Base-by-base conservation (phyloP, 2,329 filamentous ascomycete genomes). In the Diplocarpon mali region DNA sequence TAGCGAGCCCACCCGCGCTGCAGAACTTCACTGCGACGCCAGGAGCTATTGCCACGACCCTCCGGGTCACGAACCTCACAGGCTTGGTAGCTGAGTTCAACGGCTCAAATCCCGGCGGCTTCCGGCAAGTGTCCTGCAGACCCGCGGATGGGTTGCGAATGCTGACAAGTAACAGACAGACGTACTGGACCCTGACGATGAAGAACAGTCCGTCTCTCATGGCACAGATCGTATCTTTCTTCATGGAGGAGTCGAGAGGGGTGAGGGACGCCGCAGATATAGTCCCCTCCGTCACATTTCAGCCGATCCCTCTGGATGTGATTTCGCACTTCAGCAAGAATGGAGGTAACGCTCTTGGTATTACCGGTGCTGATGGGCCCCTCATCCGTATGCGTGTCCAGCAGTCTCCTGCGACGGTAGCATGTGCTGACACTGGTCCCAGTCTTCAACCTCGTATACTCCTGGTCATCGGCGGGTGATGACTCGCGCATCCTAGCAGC, bases 291-390 rank as follows among this genome's bases (percentile, higher is more conserved):
- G 17, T 41, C 28, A 38, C 49, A 15, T 57, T 66, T 38, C 68
- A 73, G 48, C 66, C 64, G 11, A 63, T 72, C 39, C 65, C 67
- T 0, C 59, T 59, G 6, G 59, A 61, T 31, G 56, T 65, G 48
- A 60, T 62, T 6, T 53, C 59, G 4, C 45, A 59, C 15, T 65
- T 67, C 48, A 49, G 49, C 36, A 62, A 64, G 41, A 59, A 60
- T n/a, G 66, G 65, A 13, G 54, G 52, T 8, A 57, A 57, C 37
- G 45, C 54, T 15, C 44, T 56, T 3, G 54, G 54, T 7, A 38
- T 57, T 5, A 42, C 51, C 2, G 12, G 14, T 8, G 44, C 46
- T 5, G 38, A 53, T 43, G 52, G 49, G 14, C 49, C 47, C 16
- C 38, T 52, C 13, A 46, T 44, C 6, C 27, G 48, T 49, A 35